Base-by-base conservation (phyloP, 208 protist species). In the Acanthamoeba castellanii region DNA sequence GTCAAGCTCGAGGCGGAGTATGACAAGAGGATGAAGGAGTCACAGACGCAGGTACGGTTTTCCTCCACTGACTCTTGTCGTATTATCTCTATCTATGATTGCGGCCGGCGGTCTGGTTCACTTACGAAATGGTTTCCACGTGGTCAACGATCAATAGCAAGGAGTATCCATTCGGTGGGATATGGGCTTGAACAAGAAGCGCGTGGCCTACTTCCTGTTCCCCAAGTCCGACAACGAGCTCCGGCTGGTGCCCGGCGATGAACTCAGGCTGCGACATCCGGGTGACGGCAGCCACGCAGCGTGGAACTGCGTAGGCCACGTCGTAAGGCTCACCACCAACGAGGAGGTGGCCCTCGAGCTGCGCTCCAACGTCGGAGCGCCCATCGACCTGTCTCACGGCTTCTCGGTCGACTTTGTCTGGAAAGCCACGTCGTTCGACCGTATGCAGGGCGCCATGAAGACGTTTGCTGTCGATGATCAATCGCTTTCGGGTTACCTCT, bases 401-500 rank as follows among this genome's bases (percentile, higher is more conserved):
- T 99, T 97, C 95, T 96, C 81, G 64, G 97, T 99, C 64, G 98
- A 99, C 72, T 99, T 99, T 96, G 97, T 99, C n/a, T 99, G 98
- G 98, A 98, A 99, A 95, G 95, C 96, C 2, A 98, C 98, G 25
- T 96, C 97, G 2, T 99, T 98, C 94, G 98, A 99, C 42, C 45
- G 96, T 32, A 99, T 98, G 97, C 94, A 98, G 68, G 89, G 66
- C 22, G 98, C 99, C 16, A 64, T 99, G 78, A 97, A 98, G 66
- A 97, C 93, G 18, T 99, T 99, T 95, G 98, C 98, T 32, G 92
- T 97, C 5, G 97, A 99, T 70, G 96, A 98, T 74, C 96, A 92
- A 2, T 97, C 97, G 32, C 93, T 99, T 4, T 98, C 96, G 20
- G 96, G 92, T 11, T 98, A 98, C 95, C 90, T 99, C n/a, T 99